phyloP scores from a whole-genome alignment of 192 early-diverging fungal genomes.

The Gonapodya sp. region DNA sequence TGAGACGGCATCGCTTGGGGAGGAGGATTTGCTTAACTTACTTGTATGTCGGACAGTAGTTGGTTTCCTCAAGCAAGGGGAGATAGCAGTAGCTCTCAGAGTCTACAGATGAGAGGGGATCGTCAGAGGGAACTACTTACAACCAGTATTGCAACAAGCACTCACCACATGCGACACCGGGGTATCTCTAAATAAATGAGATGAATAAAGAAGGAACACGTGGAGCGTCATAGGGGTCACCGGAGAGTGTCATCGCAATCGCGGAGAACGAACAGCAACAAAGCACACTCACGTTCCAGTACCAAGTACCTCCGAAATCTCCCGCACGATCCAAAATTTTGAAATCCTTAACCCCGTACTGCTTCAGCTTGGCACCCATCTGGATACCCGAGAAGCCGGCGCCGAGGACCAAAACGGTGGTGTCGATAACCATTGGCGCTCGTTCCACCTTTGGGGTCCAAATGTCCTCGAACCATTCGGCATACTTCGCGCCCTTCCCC shows the following conservation, averaged over 20 bases:
- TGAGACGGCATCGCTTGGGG: neutral
- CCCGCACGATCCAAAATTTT: conserved; percentile 2
- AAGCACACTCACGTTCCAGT: conserved; percentile 10
- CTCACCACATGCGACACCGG: neutral
- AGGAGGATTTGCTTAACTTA: neutral
- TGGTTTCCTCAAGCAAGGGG: neutral
- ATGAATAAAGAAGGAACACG: no score
- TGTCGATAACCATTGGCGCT: neutral
- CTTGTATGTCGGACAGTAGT: neutral
- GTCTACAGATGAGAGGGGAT: neutral
- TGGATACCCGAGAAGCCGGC: conserved; percentile 4
- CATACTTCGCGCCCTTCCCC: conserved; percentile 10
- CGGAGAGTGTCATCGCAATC: no score
- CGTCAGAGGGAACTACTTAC: neutral
- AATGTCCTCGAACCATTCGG: conserved; percentile 4
- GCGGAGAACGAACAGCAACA: neutral
- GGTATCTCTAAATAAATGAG: neutral
- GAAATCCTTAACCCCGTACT: conserved; percentile 6
- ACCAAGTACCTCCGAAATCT: conserved; percentile 8
- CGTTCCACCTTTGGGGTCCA: conserved; percentile 6
- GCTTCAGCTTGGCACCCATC: neutral
- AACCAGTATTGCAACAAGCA: neutral
- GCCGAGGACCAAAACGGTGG: neutral
- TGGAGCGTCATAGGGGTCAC: no score
- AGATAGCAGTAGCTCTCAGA: conserved; percentile 3